Base-by-base conservation (phyloP, 1,284 basidiomycete genomes). In the Ceratobasidium sp. region DNA sequence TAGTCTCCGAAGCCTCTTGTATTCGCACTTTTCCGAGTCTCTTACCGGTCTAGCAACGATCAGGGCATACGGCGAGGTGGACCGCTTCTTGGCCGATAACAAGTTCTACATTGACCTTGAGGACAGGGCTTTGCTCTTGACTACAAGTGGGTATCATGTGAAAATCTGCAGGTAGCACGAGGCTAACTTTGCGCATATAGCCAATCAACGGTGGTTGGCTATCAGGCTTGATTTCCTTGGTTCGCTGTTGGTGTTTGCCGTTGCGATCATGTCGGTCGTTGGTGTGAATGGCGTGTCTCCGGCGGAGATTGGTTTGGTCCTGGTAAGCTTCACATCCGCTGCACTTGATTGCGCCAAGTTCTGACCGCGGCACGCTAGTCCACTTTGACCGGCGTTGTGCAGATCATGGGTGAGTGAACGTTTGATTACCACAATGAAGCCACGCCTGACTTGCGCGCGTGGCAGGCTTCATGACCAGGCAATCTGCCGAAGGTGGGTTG, bases 141-240 rank as follows among this genome's bases (percentile, higher is more conserved):
- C 88, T 6, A 87, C 91, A 49, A 89, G 76, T 77, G 6, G 13
- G 67, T 37, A 19, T 29, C 37, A 37, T 43, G 15, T 44, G 22
- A n/a, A 81, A 84, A 5, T 81, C 81, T 40, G 80, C 84, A 44
- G 82, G 89, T 95, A 95, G 1, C 97, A 97, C 83, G 95, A 92
- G 89, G 83, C 97, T 78, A 95, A 93, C 0, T 37, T 37, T 37
- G 37, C 37, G 37, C 37, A 40, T 25, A 88, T 93, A 25, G 87
- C 89, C 15, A 96, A 95, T 82, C 92, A 93, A 59, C 78, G 81
- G 7, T 74, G 70, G 70, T 49, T 74, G 1, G 59, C 59, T 15
- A 89, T 96, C 51, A 91, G 96, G 25, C 87, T 98, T 49, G 96
- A 97, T 83, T 90, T 93, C 78, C 87, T 97, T 56, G 95, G 95